These are phyloP conservation scores for Skeletonema potamos DNA, from an alignment of 108 stramenopile genomes.

Conservation along the genomic window DNA sequence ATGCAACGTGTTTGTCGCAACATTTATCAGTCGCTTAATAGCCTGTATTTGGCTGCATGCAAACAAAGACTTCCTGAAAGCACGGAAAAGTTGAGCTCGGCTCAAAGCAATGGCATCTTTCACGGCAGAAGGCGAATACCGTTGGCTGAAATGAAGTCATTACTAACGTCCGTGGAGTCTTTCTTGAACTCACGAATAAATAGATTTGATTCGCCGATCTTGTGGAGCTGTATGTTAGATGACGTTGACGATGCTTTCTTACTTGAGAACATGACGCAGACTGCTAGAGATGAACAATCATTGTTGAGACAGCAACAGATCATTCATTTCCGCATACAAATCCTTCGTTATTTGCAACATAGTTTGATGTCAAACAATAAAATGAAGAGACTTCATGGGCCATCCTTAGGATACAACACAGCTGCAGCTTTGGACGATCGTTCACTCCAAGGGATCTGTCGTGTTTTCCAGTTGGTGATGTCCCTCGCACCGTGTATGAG, in stretches of 20 bases:
- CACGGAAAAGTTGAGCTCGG: background rate
- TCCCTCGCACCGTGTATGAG: slow-evolving; percentile 6
- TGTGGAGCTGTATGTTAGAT: slow-evolving; percentile 35
- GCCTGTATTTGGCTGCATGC: background rate
- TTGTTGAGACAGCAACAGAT: background rate
- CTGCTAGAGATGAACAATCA: background rate
- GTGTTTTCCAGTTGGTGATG: slow-evolving; percentile 14
- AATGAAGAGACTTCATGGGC: background rate
- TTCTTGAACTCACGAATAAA: slow-evolving; percentile 21
- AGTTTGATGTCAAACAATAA: slow-evolving; percentile 3
- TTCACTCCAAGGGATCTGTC: slow-evolving; percentile 20
- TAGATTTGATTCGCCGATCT: slow-evolving; percentile 10
- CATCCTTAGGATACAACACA: background rate
- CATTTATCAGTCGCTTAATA: background rate
- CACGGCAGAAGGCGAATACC: slow-evolving; percentile 14
- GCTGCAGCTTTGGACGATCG: background rate
- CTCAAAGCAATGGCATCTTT: background rate
- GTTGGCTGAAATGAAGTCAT: slow-evolving; percentile 10
- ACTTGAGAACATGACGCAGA: background rate
- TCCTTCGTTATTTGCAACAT: slow-evolving; percentile 13
- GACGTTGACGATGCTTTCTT: slow-evolving; percentile 19
- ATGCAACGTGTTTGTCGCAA: slow-evolving; percentile 31
- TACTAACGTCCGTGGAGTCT: background rate
- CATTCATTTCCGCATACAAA: background rate
- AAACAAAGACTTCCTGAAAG: background rate